phyloP scores from a whole-genome alignment of 352 stramenopile species.

The Globisporangium irregulare region DNA sequence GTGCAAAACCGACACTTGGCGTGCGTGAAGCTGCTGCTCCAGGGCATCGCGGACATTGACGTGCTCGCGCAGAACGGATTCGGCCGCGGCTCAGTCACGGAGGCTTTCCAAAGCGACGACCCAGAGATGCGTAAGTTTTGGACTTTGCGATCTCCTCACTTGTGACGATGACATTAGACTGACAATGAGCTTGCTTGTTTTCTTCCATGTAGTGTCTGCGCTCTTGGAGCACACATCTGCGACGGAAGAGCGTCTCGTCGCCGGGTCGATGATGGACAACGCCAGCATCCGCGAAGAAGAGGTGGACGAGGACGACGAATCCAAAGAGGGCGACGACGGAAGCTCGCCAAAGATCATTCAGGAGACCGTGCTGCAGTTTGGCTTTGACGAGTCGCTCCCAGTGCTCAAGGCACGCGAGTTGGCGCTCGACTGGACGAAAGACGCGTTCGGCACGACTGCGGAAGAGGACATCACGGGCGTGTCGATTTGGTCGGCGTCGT shows the following conservation, averaged over 20 bases:
- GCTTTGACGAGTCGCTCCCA: conserved; percentile 57
- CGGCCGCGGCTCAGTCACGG: conserved; percentile 74
- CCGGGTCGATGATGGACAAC: conserved; percentile 70
- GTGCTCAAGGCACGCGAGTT: conserved; percentile 74
- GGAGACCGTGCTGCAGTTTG: conserved; percentile 78
- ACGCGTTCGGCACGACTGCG: conserved; percentile 73
- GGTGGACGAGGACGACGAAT: conserved; percentile 56
- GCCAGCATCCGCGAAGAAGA: conserved; percentile 64
- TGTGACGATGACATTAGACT: background rate
- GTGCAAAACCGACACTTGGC: conserved; percentile 86
- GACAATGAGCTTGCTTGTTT: background rate
- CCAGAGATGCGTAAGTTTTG: conserved; percentile 69
- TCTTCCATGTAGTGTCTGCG: conserved; percentile 40
- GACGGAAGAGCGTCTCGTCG: conserved; percentile 70
- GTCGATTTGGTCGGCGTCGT: conserved; percentile 86
- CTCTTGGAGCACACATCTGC: conserved; percentile 79
- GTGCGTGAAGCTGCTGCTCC: conserved; percentile 72
- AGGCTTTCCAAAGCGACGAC: conserved; percentile 83
- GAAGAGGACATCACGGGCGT: conserved; percentile 87
- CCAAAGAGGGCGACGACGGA: conserved; percentile 33
- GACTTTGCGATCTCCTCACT: background rate
- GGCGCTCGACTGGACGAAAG: conserved; percentile 79
- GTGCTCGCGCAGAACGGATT: conserved; percentile 83
- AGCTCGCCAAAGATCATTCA: conserved; percentile 69
- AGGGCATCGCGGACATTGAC: conserved; percentile 66